These are phyloP conservation scores for Tolypocladium sp. DNA, from an alignment of 2,329 filamentous ascomycete genomes.

Conservation along the genomic window DNA sequence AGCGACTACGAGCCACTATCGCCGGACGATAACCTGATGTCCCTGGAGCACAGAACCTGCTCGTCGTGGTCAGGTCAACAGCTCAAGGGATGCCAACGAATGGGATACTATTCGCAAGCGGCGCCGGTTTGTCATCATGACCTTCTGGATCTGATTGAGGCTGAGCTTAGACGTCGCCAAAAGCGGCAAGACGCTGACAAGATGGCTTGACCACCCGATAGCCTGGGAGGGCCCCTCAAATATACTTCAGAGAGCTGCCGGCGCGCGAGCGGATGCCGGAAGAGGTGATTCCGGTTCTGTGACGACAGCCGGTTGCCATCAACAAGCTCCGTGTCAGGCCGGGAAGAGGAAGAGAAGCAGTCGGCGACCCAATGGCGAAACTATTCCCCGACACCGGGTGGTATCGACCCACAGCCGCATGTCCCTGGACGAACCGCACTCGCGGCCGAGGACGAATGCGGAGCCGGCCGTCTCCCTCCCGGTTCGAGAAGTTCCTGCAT, in stretches of 20 bases:
- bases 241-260: too few species aligned
- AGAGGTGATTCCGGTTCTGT: background rate
- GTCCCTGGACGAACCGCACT: background rate
- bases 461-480: too few species aligned
- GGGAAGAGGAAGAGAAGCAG: background rate
- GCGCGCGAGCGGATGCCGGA: background rate
- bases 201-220: background rate
- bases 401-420: background rate
- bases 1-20: background rate
- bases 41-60: background rate
- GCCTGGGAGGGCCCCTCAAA: too few species aligned
- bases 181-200: slow-evolving; percentile 5
- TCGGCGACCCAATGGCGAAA: background rate
- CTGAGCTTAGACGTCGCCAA: slow-evolving; percentile 7
- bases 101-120: background rate
- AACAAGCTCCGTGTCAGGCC: too few species aligned
- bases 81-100: background rate
- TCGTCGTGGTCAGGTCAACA: background rate
- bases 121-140: background rate
- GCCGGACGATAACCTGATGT: background rate
- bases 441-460: too few species aligned
- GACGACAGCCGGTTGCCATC: too few species aligned
- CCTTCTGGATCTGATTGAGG: slow-evolving; percentile 8
- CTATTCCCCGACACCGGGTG: background rate
- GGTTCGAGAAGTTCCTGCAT: too few species aligned